Evolutionary conservation across 108 stramenopile genomes (phyloP), one percentile per base, ranked within the genome.

Genomic region (Nitzschia inconspicua): DNA sequence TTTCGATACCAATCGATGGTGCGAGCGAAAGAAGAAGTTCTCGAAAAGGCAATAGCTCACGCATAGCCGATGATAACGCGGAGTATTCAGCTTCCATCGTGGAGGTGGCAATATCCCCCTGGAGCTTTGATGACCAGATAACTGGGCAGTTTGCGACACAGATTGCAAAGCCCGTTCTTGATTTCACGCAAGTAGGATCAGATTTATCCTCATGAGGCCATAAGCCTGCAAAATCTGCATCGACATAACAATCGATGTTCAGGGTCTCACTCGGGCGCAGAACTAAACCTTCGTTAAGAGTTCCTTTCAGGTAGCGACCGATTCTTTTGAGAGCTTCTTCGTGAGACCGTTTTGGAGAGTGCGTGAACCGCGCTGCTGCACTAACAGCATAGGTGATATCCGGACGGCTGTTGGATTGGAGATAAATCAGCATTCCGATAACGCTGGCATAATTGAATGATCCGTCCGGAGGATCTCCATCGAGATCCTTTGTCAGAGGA

Each of bases 71-170:
- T n/a, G n/a, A n/a, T n/a, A n/a, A n/a, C n/a, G 73, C 65, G 20
- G 58, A 57, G 52, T 69, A 76, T 36, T 85, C 83, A 9, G 73
- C 57, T 55, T 85, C 77, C 63, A 63, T 75, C 4, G 83, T 78
- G 3, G 57, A 60, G 25, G 77, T 16, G 5, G 79, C 73, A 39
- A 76, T 73, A 35, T 80, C 66, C 0, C 61, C 52, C 52, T 84
- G 83, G 0, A 78, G 48, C 24, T 62, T 66, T 5, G 70, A 76
- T 19, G 25, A 51, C 81, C 81, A 82, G n/a, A 68, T 7, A 24
- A 82, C 34, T 4, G 80, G 76, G 37, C 60, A 65, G 19, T 71
- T 73, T 68, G 27, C 30, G 68, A 47, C n/a, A n/a, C n/a, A n/a
- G n/a, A n/a, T n/a, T n/a, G n/a, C n/a, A n/a, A n/a, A n/a, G n/a